Conservation (phyloP, 1,284 basidiomycete species). For the Pseudozyma flocculosa region DNA sequence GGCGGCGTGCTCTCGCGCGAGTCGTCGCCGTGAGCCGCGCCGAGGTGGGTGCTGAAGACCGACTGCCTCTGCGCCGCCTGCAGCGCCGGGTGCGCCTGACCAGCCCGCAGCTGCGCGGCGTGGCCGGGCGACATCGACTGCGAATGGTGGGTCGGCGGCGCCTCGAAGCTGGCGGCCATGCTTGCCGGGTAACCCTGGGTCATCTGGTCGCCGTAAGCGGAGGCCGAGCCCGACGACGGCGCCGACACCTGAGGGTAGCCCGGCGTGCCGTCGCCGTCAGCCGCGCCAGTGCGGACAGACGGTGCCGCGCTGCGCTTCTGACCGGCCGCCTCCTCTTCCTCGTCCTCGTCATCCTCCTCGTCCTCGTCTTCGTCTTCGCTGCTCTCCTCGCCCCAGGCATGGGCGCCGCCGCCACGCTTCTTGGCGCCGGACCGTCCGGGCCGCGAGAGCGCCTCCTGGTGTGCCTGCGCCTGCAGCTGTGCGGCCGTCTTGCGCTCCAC, state of each 20-base stretch:
- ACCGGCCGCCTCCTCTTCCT: conserved; percentile 35
- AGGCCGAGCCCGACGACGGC: neutral
- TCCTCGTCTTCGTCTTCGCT: conserved; percentile 45
- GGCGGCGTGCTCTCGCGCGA: conserved; percentile 38
- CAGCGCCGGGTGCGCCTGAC: conserved; percentile 23
- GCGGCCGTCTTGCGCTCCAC: conserved; percentile 49
- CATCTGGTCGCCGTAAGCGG: no score
- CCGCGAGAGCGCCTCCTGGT: conserved; percentile 42
- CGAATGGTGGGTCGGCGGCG: neutral
- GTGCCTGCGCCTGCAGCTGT: conserved; percentile 44
- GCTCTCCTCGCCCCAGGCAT: conserved; percentile 40
- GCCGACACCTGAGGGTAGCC: no score
- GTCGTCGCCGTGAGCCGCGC: conserved; percentile 36
- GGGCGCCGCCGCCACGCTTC: conserved; percentile 20
- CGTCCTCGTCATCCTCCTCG: conserved; percentile 52
- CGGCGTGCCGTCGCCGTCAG: no score
- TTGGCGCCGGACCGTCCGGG: conserved; percentile 34
- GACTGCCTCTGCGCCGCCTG: conserved; percentile 35
- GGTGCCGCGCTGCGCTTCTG: neutral
- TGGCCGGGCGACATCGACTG: conserved; percentile 23
- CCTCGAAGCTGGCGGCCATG: conserved; percentile 2
- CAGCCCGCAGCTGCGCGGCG: conserved; percentile 13
- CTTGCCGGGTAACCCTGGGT: conserved; percentile 13
- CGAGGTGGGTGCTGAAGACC: conserved; percentile 43
- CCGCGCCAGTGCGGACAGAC: no score